Base-by-base conservation (phyloP, 2,329 filamentous ascomycete genomes). In the Fusarium armeniacum region DNA sequence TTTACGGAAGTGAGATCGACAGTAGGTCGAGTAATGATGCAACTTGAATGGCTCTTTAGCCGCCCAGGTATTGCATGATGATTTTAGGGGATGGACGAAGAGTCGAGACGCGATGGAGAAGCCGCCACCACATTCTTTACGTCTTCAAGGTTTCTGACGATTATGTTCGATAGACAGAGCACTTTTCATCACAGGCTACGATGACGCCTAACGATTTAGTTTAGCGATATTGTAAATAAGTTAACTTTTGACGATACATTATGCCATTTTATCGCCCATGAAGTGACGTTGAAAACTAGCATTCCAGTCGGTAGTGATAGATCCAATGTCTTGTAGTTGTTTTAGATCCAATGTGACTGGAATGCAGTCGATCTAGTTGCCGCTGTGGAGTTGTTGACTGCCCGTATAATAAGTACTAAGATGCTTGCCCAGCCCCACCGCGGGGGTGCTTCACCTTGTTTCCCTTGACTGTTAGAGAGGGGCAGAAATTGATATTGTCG, bases 111-210 rank as follows among this genome's bases (percentile, higher is more conserved):
- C 43, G 49, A 57, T 53, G 41, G 53, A 43, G 30, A 26, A 54
- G 58, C 51, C 36, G 50, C 32, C 58, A 55, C 60, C 53, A 58
- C 70, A 54, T 70, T 70, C 58, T 43, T 69, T 65, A 59, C 43
- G 58, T 53, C 50, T 54, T 64, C 36, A 38, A 62, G 45, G 63
- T 62, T 58, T 67, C 63, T 68, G 46, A 70, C 61, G 64, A 62
- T 61, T 62, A 67, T 68, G 56, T 65, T 65, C 46, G 47, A 66
- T 69, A 67, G 58, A 73, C 65, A 71, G 69, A 73, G 44, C 53
- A 65, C 52, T 62, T 70, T 62, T 64, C 45, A 62, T 50, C 38
- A 53, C 44, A 62, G 69, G 65, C 51, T 32, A 58, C 35, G 38
- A 49, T 43, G 54, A 65, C 55, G 67, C 44, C 67, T 70, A 41